Base-by-base conservation (phyloP, 106 monocot species). In the Dendrobium nobile region DNA sequence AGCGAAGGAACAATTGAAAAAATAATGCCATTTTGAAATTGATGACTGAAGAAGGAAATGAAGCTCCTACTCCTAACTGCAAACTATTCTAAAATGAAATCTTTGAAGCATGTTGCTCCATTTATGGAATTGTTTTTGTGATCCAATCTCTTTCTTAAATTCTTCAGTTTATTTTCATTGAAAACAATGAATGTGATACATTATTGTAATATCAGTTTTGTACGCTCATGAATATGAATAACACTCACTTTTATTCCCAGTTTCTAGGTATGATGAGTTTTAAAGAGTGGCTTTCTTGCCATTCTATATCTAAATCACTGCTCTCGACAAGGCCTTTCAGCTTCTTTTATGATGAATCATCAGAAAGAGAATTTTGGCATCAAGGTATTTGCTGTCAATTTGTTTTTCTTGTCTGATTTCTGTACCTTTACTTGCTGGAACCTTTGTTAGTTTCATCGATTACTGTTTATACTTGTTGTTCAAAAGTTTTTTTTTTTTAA, bases 291-390 rank as follows among this genome's bases (percentile, higher is more conserved):
- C 54, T 94, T 70, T 87, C 86, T 42, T 87, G 81, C 77, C 87
- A 89, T 56, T 61, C 88, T 22, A 47, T 87, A 9, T 84, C 92
- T 5, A 86, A 88, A 24, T 89, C 89, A 48, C 77, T 98, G 41
- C 87, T 94, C 43, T 98, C 91, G 4, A 86, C 87, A 76, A 84
- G 97, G 72, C 92, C 94, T 76, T 91, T 92, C 82, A 87, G 74
- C 79, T 91, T 94, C 78, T 84, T 87, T 79, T 82, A 88, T 40
- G 89, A 88, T 77, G 86, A 88, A 37, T 77, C 85, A 26, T 45
- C 67, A 47, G 78, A 83, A 72, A 85, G 56, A 73, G 84, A 81
- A 58, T 18, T 65, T 43, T 41, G 72, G 10, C 47, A 44, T 56
- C 84, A 77, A 82, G 92, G 94, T 96, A 37, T 79, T 9, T 27